These are phyloP conservation scores for Amyloporia xantha DNA, from an alignment of 768 basidiomycete species.

Conservation along the genomic window DNA sequence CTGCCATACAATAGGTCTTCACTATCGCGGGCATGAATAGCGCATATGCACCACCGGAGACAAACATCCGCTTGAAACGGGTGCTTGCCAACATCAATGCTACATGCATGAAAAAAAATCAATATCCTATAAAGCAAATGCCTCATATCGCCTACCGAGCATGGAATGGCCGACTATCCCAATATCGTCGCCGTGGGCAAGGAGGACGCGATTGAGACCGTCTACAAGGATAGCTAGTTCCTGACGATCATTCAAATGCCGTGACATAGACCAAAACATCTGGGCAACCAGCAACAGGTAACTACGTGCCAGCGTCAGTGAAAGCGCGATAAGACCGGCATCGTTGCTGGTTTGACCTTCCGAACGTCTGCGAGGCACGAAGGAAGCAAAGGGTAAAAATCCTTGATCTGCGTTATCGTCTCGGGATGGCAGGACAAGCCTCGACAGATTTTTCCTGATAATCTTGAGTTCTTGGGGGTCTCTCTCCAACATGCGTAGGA, in stretches of 20 bases:
- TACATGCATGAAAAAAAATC: constrained; percentile 17
- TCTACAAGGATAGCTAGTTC: constrained; percentile 64
- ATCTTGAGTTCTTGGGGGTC: constrained; percentile 63
- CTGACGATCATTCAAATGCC: constrained; percentile 61
- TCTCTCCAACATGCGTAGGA: constrained; percentile 55
- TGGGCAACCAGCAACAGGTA: constrained; percentile 63
- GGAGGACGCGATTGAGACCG: constrained; percentile 62
- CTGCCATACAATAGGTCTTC: constrained; percentile 62
- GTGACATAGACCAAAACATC: constrained; percentile 64
- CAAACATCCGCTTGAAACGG: constrained; percentile 70
- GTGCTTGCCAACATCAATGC: constrained; percentile 72
- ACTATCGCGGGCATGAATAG: constrained; percentile 70
- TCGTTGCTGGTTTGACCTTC: constrained; percentile 11
- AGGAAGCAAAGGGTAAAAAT: constrained; percentile 39
- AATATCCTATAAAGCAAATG: background rate
- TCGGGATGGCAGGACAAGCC: constrained; percentile 51
- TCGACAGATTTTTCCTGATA: constrained; percentile 57
- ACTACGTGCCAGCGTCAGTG: constrained; percentile 59
- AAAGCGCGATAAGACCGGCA: constrained; percentile 35
- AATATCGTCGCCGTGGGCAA: constrained; percentile 64
- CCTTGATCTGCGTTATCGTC: constrained; percentile 31
- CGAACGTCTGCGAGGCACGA: background rate
- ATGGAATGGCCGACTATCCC: constrained; percentile 71
- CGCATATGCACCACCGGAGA: constrained; percentile 62
- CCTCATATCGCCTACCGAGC: constrained; percentile 45